Percentiles rank a stretch among this genome's conserved stretches.
Conservation (phyloP, 805 yeast species). For the Teunomyces tritomae region DNA sequence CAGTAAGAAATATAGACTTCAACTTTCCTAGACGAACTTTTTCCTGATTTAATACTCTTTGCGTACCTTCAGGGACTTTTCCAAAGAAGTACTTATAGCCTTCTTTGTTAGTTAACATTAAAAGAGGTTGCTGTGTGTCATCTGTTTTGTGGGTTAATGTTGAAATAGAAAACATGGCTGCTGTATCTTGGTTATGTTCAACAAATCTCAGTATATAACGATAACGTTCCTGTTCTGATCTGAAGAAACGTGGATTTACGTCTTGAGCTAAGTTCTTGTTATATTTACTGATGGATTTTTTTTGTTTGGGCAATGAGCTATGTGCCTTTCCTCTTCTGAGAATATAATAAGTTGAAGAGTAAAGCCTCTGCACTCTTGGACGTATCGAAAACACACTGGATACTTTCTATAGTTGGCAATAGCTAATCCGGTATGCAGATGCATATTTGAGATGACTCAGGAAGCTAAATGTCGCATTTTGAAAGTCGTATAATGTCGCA, state of each 20-base stretch:
- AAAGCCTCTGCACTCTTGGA: background rate
- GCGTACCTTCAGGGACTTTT: constrained; percentile 81
- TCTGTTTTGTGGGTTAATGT: constrained; percentile 42
- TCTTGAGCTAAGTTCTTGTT: constrained; percentile 7
- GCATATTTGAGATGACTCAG: background rate
- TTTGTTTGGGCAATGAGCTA: background rate
- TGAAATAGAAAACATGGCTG: constrained; percentile 11
- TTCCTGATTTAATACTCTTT: constrained; percentile 65
- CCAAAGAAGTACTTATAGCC: constrained; percentile 72
- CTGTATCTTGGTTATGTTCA: constrained; percentile 13
- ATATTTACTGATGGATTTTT: too few relatives aligned
- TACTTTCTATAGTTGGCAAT: background rate
- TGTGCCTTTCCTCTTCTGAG: constrained; percentile 1
- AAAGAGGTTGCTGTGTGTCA: constrained; percentile 57
- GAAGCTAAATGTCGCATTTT: background rate
- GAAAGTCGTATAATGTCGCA: background rate
- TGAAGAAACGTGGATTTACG: constrained; percentile 9
- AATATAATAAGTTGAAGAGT: background rate
- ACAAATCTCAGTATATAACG: constrained; percentile 7
- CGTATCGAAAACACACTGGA: constrained; percentile 6
- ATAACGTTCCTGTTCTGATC: constrained; percentile 8
- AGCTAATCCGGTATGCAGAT: background rate
- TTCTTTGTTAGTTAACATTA: constrained; percentile 47
- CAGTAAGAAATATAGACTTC: constrained; percentile 71
- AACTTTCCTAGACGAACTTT: constrained; percentile 57